Conservation (phyloP, 2,329 filamentous ascomycete genomes). For the Talaromyces marneffei region DNA sequence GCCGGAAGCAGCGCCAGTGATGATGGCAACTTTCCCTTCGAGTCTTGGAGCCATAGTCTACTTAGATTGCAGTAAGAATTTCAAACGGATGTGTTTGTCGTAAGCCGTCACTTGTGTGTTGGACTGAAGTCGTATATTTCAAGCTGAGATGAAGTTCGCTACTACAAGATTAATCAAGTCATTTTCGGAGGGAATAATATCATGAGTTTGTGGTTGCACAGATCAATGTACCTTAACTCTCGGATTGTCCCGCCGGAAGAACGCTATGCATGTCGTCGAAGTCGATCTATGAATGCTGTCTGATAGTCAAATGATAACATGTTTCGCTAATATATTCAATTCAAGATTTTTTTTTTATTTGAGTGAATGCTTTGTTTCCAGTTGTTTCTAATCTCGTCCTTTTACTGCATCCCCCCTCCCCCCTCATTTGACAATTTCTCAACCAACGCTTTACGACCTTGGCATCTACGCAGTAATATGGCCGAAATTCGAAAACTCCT, state of each 20-base stretch:
- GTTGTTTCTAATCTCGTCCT: background rate
- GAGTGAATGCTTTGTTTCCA: background rate
- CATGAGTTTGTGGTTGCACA: background rate
- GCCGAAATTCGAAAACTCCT: background rate
- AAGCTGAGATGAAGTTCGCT: background rate
- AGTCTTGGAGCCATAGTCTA: constrained; percentile 23
- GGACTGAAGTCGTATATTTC: background rate
- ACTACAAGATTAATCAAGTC: background rate
- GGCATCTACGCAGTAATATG: background rate
- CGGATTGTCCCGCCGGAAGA: constrained; percentile 4
- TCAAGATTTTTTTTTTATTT: background rate
- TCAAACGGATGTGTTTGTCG: background rate
- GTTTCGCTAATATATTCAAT: background rate
- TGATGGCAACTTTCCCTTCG: constrained; percentile 37
- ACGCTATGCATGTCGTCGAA: background rate
- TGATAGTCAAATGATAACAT: too few species aligned
- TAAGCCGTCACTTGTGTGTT: background rate
- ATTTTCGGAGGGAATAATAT: background rate
- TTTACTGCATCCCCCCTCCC: background rate
- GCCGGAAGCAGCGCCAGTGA: constrained; percentile 36
- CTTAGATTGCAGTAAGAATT: background rate
- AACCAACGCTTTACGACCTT: background rate
- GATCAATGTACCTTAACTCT: background rate
- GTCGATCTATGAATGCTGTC: background rate
- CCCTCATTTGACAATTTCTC: background rate